Base-by-base conservation (phyloP, 2,329 filamentous ascomycete species). In the Fusarium sp. region DNA sequence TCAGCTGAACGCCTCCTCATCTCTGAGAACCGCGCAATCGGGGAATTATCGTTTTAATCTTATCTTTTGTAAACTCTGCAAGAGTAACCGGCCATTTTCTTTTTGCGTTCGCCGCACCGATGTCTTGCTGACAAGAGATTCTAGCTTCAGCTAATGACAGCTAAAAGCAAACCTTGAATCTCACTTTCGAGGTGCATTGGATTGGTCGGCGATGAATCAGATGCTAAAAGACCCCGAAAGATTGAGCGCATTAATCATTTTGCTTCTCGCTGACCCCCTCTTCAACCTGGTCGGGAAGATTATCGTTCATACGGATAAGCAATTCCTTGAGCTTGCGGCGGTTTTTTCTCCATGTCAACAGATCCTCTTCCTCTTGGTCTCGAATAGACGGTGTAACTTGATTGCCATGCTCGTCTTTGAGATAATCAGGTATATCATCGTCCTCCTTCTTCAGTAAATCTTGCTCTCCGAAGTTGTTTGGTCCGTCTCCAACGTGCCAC, bases 401-500 rank as follows among this genome's bases (percentile, higher is more conserved):
- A 5, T 80, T 79, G 15, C 87, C 88, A 15, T 82, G 66, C 33
- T 77, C 72, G 54, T 88, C 84, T 52, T 84, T 83, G 1, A 90
- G 80, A 71, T 86, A 89, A 23, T 73, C 65, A 1, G 86, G 86
- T 11, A 85, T 49, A 54, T 76, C 65, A 33, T 80, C 65, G 49
- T 80, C 49, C 42, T 79, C 49, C 42, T 63, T 45, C 60, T 71
- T 49, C 67, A 15, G 42, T 55, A 10, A 57, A 66, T 15, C 62
- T 51, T 11, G 53, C 37, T 40, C 64, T 78, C 44, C 55, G 11
- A 49, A 51, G 68, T 87, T 87, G 57, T 77, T 80, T 10, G 84
- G 84, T 0, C 88, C 88, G 53, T 90, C 88, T 16, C 88, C 88
- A 41, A 85, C 79, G 65, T 89, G 82, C 88, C 88, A 90, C 37